Evolutionary conservation across 2,329 filamentous ascomycete genomes (phyloP), one percentile per base, ranked within the genome.

Genomic region (Fusarium nodosum): DNA sequence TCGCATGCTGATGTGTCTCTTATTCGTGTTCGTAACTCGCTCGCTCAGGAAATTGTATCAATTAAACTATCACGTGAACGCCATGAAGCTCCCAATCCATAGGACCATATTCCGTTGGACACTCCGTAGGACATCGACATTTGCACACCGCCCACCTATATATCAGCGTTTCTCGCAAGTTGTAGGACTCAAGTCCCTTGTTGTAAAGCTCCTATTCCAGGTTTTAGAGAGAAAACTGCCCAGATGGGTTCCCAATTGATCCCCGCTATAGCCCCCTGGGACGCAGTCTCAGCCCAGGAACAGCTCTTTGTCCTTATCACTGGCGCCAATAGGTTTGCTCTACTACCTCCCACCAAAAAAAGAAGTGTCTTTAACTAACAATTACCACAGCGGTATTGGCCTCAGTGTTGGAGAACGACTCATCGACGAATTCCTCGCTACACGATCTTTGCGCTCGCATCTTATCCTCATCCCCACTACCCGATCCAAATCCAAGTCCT

Each of bases 401-500:
- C 91, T 95, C 74, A 90, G 91, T 57, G 94, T 93, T 72, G 92
- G 92, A 77, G 89, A 92, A 76, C 92, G 93, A 64, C 85, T 97
- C 59, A 95, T 97, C 73, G 93, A 97, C 82, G 93, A 97, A 75
- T 97, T 97, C 83, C 88, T 97, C 63, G 82, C 84, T 62, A 88
- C 88, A 15, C 89, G 88, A 36, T 87, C 91, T 31, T 83, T 88
- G 50, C 83, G 85, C 31, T 86, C 92, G 60, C 88, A 91, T 74
- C 87, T 98, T 45, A 87, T 93, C 72, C 85, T 97, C 56, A 88
- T 97, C 68, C 90, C 93, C 68, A 97, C 93, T 8, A 97, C 95
- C 1, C 92, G 95, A 69, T 91, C 90, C 74, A 77, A 84, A 44
- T 81, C 84, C 65, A 97, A 97, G 82, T 91, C 91, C 52, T 85